These are phyloP conservation scores for Diplodia corticola DNA, from an alignment of 2,329 filamentous ascomycete genomes.

Conservation along the genomic window DNA sequence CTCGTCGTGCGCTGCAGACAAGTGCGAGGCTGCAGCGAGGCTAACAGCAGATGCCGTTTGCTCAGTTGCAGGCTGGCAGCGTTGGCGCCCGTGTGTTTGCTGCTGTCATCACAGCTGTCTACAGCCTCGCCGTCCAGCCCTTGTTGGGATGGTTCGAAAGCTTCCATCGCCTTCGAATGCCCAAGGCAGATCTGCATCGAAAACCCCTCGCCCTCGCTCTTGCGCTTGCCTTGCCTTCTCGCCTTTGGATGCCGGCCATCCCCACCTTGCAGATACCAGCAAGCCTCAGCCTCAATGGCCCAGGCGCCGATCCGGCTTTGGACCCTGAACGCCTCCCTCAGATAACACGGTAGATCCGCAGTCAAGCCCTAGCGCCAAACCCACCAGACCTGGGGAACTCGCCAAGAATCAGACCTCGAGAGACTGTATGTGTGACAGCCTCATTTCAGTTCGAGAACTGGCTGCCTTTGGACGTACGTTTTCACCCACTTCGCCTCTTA, in stretches of 20 bases:
- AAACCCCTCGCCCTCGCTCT: not conserved
- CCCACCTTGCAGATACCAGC: not conserved
- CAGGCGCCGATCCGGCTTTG: not conserved
- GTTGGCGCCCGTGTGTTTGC: not conserved
- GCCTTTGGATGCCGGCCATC: not conserved
- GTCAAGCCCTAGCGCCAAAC: not conserved
- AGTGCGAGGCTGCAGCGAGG: conserved; percentile 10
- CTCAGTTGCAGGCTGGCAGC: not conserved
- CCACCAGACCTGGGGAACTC: not conserved
- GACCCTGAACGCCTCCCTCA: not conserved
- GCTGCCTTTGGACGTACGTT: not conserved
- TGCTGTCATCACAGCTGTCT: not conserved
- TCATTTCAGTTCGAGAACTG: not conserved
- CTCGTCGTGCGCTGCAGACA: not conserved
- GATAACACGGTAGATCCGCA: not conserved
- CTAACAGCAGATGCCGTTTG: not conserved
- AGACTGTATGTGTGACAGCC: not conserved
- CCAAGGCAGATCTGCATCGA: not conserved
- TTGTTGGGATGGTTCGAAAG: too few species aligned
- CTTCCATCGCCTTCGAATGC: not conserved
- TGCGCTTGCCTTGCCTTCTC: not conserved
- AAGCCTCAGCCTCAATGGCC: not conserved
- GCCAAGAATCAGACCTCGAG: not conserved
- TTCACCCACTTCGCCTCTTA: too few species aligned
- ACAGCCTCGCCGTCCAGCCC: not conserved